A percentile compares a stretch with the other conserved stretches of the same genome.
These are phyloP conservation scores for Jatropha curcas DNA, from an alignment of 345 rosid species.

Conservation along the genomic window DNA sequence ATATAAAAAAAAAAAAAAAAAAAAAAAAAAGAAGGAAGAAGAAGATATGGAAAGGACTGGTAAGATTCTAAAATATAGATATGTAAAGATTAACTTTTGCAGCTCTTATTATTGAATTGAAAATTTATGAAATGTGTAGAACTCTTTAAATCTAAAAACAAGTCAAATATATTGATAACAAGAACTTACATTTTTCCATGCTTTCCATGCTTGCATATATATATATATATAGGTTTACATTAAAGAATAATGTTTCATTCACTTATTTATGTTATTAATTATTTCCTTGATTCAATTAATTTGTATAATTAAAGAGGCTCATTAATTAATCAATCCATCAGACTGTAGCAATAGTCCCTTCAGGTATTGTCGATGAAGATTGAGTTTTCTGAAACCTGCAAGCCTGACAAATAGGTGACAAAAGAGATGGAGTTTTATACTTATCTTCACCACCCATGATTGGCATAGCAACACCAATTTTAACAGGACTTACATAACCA, in stretches of 20 bases:
- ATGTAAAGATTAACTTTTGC: too few species aligned
- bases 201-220: neutral
- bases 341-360: constrained; percentile 27
- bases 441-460: constrained; percentile 85
- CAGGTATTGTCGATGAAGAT: constrained; percentile 16
- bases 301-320: too few species aligned
- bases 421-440: constrained; percentile 68
- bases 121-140: too few species aligned
- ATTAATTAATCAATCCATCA: constrained; percentile 8
- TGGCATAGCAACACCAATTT: constrained; percentile 76
- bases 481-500: constrained; percentile 61
- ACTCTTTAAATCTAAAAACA: too few species aligned
- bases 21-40: too few species aligned
- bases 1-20: too few species aligned
- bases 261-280: neutral
- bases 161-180: neutral
- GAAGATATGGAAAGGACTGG: too few species aligned
- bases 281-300: neutral
- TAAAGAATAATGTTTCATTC: neutral
- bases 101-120: too few species aligned
- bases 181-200: too few species aligned
- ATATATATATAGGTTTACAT: neutral
- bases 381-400: constrained; percentile 62
- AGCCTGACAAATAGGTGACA: constrained; percentile 55
- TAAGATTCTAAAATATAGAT: too few species aligned